Conservation (phyloP, 2,329 filamentous ascomycete species). For the Ambrosiella xylebori region DNA sequence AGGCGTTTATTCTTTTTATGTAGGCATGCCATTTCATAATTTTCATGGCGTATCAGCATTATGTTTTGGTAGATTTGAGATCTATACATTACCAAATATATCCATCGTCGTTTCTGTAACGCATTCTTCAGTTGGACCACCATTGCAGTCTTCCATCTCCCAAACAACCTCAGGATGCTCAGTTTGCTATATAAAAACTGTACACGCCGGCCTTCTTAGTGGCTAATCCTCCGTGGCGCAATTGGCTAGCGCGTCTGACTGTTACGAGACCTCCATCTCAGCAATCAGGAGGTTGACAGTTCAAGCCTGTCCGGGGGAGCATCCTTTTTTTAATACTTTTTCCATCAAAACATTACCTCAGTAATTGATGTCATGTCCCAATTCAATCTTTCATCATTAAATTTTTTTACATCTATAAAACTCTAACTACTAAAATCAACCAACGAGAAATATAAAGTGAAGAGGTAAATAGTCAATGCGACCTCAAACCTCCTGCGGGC, state of each 20-base stretch:
- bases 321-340: not conserved
- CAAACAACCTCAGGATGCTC: too few relatives aligned
- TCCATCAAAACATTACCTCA: not conserved
- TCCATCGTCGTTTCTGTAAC: not conserved
- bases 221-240: constrained; percentile 23
- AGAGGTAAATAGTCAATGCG: too few relatives aligned
- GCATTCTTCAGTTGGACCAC: too few relatives aligned
- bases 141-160: too few relatives aligned
- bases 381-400: too few relatives aligned
- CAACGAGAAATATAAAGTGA: too few relatives aligned
- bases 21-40: not conserved
- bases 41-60: not conserved
- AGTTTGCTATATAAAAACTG: not conserved
- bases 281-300: constrained; percentile 14
- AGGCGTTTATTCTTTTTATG: not conserved
- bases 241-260: constrained; percentile 44
- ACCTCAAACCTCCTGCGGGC: too few relatives aligned
- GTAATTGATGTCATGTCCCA: too few relatives aligned
- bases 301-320: constrained; percentile 14
- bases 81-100: constrained; percentile 1
- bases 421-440: too few relatives aligned
- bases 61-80: not conserved
- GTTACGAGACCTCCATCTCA: constrained; percentile 23
- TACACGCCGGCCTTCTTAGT: not conserved
- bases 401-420: too few relatives aligned